phyloP scores from a whole-genome alignment of 208 protist genomes.

The Trichomonas vaginalis region DNA sequence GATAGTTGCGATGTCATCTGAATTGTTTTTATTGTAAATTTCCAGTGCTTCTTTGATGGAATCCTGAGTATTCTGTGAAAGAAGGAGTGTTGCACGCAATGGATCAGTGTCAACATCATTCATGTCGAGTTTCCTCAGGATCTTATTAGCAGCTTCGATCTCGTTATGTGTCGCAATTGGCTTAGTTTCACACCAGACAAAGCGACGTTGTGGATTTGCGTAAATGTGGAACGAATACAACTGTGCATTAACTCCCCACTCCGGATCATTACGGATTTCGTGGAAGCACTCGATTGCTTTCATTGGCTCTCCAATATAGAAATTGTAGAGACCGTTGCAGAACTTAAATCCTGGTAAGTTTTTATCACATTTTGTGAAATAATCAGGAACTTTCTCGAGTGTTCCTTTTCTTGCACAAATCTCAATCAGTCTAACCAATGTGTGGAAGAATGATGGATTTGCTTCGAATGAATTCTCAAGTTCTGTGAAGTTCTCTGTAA shows the following conservation, averaged over 20 bases:
- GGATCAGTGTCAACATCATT: not conserved
- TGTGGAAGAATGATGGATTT: not conserved
- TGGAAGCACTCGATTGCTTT: not conserved
- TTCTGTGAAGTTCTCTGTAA: not conserved
- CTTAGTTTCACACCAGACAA: conserved; percentile 9
- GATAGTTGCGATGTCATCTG: not conserved
- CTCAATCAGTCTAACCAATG: conserved; percentile 2
- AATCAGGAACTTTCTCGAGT: not conserved
- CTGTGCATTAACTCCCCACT: not conserved
- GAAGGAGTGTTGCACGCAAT: not conserved
- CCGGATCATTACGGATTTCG: not conserved
- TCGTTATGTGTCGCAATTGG: not conserved
- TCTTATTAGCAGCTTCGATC: not conserved
- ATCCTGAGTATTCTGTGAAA: not conserved
- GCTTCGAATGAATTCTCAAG: not conserved
- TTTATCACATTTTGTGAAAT: not conserved
- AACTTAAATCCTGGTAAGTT: not conserved
- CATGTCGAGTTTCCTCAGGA: not conserved
- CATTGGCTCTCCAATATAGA: not conserved
- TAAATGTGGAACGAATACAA: not conserved
- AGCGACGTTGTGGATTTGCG: not conserved
- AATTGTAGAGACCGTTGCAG: not conserved
- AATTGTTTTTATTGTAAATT: not conserved
- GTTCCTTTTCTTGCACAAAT: not conserved
- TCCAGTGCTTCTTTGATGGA: not conserved